Conservation (phyloP, 2,329 filamentous ascomycete genomes). For the Phaeosphaeriaceae sp. region DNA sequence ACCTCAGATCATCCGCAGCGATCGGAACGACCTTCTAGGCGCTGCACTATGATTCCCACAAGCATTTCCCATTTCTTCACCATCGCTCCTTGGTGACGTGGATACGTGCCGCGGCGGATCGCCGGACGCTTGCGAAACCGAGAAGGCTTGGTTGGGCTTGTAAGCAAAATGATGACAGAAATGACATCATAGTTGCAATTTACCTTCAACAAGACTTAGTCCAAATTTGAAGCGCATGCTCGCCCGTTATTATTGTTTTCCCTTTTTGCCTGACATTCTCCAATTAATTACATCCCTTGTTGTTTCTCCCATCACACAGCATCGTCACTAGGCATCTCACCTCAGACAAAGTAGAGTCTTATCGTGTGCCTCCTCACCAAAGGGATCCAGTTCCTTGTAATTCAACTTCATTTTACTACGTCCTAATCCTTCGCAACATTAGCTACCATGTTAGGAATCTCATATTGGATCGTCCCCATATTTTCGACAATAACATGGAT, state of each 20-base stretch:
- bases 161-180: neutral
- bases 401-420: neutral
- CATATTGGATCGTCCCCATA: constrained; percentile 70
- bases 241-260: no score
- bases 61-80: no score
- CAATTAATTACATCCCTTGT: constrained; percentile 5
- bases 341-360: constrained; percentile 2
- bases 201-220: constrained; percentile 11
- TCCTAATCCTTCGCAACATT: neutral
- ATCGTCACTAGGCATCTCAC: constrained; percentile 1
- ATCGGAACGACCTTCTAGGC: no score
- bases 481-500: constrained; percentile 62
- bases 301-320: constrained; percentile 4
- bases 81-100: no score
- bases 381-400: constrained; percentile 5
- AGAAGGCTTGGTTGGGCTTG: neutral
- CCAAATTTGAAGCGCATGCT: neutral
- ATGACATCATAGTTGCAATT: constrained; percentile 11
- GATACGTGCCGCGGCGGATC: no score
- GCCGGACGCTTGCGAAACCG: no score
- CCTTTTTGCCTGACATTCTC: constrained; percentile 5
- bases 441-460: constrained; percentile 46
- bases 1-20: neutral
- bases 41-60: no score
- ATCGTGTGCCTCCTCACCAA: constrained; percentile 9